Percentiles rank a stretch among this genome's conserved stretches.
Evolutionary conservation across 2,329 filamentous ascomycete species (phyloP).

Genomic region (Phaeosphaeriaceae sp.): DNA sequence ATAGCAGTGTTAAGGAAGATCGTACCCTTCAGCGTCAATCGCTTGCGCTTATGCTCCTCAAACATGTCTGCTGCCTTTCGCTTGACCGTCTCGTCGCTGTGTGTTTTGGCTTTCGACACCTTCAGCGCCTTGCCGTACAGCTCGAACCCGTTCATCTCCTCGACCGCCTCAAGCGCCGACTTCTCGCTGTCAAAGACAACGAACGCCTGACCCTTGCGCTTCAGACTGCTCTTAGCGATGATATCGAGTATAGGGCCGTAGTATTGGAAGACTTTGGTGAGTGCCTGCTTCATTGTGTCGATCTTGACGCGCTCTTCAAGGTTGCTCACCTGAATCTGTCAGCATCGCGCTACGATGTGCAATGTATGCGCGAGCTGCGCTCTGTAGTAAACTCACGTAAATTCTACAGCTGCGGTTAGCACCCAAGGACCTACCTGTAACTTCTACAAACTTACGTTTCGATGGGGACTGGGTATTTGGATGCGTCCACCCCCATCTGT

Average conservation of each 20-base stretch:
- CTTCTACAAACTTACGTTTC: constrained; percentile 41
- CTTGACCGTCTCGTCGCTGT: constrained; percentile 87
- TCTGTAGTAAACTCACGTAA: constrained; percentile 39
- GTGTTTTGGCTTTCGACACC: constrained; percentile 79
- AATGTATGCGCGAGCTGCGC: constrained; percentile 29
- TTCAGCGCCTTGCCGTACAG: constrained; percentile 91
- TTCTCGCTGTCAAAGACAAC: constrained; percentile 87
- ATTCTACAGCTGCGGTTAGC: constrained; percentile 42
- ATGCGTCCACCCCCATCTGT: constrained; percentile 24
- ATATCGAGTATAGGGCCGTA: constrained; percentile 88
- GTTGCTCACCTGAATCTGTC: constrained; percentile 68
- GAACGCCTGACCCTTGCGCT: constrained; percentile 94
- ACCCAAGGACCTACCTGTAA: constrained; percentile 22
- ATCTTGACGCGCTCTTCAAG: constrained; percentile 92
- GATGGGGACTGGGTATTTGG: constrained; percentile 46
- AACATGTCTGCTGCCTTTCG: constrained; percentile 80
- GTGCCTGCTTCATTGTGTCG: constrained; percentile 74
- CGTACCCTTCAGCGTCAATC: constrained; percentile 88
- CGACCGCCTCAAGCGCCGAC: constrained; percentile 80
- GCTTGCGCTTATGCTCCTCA: constrained; percentile 83
- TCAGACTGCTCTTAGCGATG: constrained; percentile 87
- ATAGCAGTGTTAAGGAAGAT: constrained; percentile 41
- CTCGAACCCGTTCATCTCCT: constrained; percentile 91
- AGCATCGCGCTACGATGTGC: constrained; percentile 28
- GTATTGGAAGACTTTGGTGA: constrained; percentile 82